Base-by-base conservation (phyloP, 805 yeast genomes). In the Tetrapisispora pingtungensis region DNA sequence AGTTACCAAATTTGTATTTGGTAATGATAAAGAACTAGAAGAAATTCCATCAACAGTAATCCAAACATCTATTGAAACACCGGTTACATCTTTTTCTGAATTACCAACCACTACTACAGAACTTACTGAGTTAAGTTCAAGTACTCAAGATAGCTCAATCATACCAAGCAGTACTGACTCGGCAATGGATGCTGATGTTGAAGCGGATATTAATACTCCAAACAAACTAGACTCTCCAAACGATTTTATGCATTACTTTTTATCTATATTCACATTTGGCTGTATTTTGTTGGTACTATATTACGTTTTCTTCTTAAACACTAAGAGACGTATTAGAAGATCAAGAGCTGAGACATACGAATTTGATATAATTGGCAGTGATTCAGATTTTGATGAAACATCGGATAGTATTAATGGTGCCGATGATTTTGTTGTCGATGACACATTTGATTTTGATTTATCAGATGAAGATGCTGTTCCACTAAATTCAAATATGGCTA, bases 341-440 rank as follows among this genome's bases (percentile, higher is more conserved):
- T 66, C 83, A 57, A 66, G 88, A 64, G 77, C 81, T 54, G 87
- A 80, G 33, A 77, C 78, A 44, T 80, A 75, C 55, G 93, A 84
- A 57, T 81, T 84, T 56, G 94, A 84, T 57, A 78, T 83, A 39
- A 84, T 84, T 37, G 82, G 80, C 17, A 81, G 83, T 7, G 84
- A 81, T 38, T 63, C 69, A 8, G 69, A 66, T 27, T 61, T 61
- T 37, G 68, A 65, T 32, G 58, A 61, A 2, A 55, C 62, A 3
- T 37, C 55, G 26, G 62, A 57, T 27, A 50, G 49, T 30, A 48
- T 49, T n/a, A 17, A 48, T 3, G 50, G 46, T 19, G 42, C 56
- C 3, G 54, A 51, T 17, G 49, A 47, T 14, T 52, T 43, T 3
- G 58, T 57, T 17, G 43, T 54, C 7, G 64, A 55, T 28, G 64